Percentiles rank a stretch among this genome's conserved stretches.
Evolutionary conservation across 139 green algal genomes (phyloP).

Genomic region (Coelastrella sp.): DNA sequence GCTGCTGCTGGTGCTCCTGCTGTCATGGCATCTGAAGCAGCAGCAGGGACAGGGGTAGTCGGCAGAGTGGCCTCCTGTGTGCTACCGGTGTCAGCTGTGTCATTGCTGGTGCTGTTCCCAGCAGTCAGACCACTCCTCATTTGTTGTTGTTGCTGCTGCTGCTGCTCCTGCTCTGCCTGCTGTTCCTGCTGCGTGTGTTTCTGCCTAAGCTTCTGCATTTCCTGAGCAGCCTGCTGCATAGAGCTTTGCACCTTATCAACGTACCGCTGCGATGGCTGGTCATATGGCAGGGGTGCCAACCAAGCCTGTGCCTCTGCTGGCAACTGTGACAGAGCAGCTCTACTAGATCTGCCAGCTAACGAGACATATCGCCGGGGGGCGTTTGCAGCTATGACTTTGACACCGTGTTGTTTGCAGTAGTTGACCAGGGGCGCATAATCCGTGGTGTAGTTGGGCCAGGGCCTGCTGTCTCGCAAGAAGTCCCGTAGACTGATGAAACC

Average conservation of each 20-base stretch:
- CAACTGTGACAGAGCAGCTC: conserved; percentile 38
- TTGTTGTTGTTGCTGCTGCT: background rate
- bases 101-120: background rate
- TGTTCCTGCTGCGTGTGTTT: conserved; percentile 34
- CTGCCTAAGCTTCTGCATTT: background rate
- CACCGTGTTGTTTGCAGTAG: background rate
- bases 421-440: conserved; percentile 67
- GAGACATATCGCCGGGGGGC: conserved; percentile 55
- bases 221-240: conserved; percentile 39
- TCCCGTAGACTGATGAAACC: conserved; percentile 43
- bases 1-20: background rate
- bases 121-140: background rate
- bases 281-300: conserved; percentile 56
- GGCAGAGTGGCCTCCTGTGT: background rate
- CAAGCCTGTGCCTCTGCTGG: background rate
- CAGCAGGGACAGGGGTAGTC: background rate
- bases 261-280: conserved; percentile 42
- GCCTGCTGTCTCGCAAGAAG: conserved; percentile 58
- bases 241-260: conserved; percentile 46
- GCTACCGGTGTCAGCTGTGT: background rate
- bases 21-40: background rate
- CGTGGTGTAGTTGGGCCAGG: conserved; percentile 65
- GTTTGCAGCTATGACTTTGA: conserved; percentile 63
- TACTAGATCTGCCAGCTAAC: conserved; percentile 51
- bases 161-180: background rate